Conservation (phyloP, 768 basidiomycete species). For the Kondoa subrosea region DNA sequence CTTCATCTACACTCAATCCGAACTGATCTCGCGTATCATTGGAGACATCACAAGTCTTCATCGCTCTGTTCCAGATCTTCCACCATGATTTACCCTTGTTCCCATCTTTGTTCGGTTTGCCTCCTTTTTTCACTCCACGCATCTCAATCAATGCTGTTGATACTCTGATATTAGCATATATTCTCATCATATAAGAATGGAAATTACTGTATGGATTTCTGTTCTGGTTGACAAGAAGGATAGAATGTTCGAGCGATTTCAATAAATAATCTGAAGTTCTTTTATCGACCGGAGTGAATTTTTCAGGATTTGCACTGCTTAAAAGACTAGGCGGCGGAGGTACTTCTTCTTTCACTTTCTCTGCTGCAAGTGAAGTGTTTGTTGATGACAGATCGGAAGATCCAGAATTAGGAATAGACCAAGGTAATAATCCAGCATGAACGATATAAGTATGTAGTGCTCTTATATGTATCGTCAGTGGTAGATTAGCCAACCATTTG, state of each 20-base stretch:
- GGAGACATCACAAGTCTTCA: constrained; percentile 14
- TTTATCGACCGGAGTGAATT: background rate
- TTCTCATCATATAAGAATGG: background rate
- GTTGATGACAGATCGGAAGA: constrained; percentile 36
- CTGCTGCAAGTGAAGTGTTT: constrained; percentile 51
- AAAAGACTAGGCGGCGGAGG: constrained; percentile 63
- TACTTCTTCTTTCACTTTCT: constrained; percentile 48
- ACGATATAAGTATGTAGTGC: constrained; percentile 18
- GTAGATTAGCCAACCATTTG: constrained; percentile 9
- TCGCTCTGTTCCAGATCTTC: constrained; percentile 16
- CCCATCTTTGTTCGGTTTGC: constrained; percentile 8
- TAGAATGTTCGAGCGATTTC: background rate
- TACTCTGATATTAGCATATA: background rate
- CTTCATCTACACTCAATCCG: background rate
- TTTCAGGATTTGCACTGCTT: constrained; percentile 54
- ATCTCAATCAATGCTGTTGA: constrained; percentile 16
- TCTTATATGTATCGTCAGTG: constrained; percentile 13
- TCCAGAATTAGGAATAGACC: constrained; percentile 10
- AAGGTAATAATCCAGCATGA: constrained; percentile 28
- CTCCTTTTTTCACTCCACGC: constrained; percentile 17
- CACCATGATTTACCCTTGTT: constrained; percentile 15
- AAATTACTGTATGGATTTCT: constrained; percentile 6
- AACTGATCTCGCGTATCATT: background rate
- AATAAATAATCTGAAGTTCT: background rate
- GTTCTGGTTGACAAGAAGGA: constrained; percentile 6